Evolutionary conservation across 176 grass and related monocot species (phyloP).

Genomic region (Areca catechu): DNA sequence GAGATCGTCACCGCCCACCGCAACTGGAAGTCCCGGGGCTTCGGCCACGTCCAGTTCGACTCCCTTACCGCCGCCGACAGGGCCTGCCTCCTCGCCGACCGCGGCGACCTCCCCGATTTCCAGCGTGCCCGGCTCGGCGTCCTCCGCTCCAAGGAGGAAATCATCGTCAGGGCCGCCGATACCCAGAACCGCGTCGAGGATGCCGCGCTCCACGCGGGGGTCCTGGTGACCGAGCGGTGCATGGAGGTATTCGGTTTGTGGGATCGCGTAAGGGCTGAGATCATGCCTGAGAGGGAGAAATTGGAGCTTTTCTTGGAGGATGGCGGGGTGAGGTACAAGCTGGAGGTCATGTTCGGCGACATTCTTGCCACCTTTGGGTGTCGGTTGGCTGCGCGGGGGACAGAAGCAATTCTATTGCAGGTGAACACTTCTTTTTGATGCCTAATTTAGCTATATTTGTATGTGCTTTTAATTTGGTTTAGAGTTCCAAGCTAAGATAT

Average conservation of each 20-base stretch:
- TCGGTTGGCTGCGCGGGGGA: slow-evolving; percentile 14
- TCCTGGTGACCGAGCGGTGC: slow-evolving; percentile 15
- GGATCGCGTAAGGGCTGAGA: slow-evolving; percentile 61
- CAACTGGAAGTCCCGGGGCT: slow-evolving; percentile 53
- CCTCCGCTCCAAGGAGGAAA: slow-evolving; percentile 31
- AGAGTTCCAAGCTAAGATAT: neutral
- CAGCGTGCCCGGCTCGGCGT: slow-evolving; percentile 43
- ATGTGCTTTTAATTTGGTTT: neutral
- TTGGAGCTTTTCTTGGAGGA: slow-evolving; percentile 62
- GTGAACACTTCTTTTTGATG: slow-evolving; percentile 26
- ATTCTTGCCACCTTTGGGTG: slow-evolving; percentile 51
- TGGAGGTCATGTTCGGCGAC: slow-evolving; percentile 67
- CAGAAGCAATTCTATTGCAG: slow-evolving; percentile 56
- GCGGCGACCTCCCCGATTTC: slow-evolving; percentile 52
- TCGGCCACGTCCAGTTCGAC: slow-evolving; percentile 67
- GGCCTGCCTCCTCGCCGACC: slow-evolving; percentile 31
- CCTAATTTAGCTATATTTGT: neutral
- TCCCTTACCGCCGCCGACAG: slow-evolving; percentile 29
- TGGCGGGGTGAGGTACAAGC: slow-evolving; percentile 42
- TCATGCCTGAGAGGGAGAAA: slow-evolving; percentile 55
- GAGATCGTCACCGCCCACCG: slow-evolving; percentile 50
- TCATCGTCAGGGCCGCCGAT: slow-evolving; percentile 50
- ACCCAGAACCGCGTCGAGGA: slow-evolving; percentile 16
- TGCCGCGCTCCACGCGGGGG: slow-evolving; percentile 16
- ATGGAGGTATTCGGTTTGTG: slow-evolving; percentile 42